Evolutionary conservation across 2,329 filamentous ascomycete species (phyloP).

Genomic region (Phyllosticta paracitricarpa): DNA sequence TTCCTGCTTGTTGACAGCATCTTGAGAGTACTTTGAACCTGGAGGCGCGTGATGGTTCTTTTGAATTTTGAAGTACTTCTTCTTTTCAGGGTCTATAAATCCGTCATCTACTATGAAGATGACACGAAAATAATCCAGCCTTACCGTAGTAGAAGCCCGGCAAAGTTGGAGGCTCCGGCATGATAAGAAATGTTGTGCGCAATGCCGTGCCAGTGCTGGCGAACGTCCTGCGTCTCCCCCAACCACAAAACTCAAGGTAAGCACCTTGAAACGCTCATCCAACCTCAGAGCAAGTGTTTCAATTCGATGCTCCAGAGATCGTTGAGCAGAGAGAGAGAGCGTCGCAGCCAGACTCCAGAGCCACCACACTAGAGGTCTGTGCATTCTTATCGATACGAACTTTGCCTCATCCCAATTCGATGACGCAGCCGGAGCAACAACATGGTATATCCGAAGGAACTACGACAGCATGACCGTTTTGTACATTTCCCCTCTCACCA

Average conservation of each 20-base stretch:
- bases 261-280: not conserved
- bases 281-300: not conserved
- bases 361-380: not conserved
- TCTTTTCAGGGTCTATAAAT: slow-evolving; percentile 32
- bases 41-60: slow-evolving; percentile 26
- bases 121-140: not conserved
- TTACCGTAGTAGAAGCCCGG: slow-evolving; percentile 39
- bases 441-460: not conserved
- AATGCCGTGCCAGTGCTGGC: not conserved
- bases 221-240: not conserved
- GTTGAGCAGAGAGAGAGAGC: not conserved
- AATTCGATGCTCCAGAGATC: not conserved
- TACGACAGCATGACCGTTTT: not conserved
- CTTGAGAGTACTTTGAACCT: slow-evolving; percentile 30
- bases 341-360: no score
- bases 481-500: not conserved
- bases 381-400: not conserved
- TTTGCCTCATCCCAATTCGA: not conserved
- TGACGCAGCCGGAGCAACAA: not conserved
- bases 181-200: not conserved
- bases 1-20: slow-evolving; percentile 26
- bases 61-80: slow-evolving; percentile 41
- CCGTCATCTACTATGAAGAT: not conserved
- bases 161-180: slow-evolving; percentile 19
- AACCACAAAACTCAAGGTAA: not conserved